These are phyloP conservation scores for Bryopsis sp. DNA, from an alignment of 139 green algal species.

Conservation along the genomic window DNA sequence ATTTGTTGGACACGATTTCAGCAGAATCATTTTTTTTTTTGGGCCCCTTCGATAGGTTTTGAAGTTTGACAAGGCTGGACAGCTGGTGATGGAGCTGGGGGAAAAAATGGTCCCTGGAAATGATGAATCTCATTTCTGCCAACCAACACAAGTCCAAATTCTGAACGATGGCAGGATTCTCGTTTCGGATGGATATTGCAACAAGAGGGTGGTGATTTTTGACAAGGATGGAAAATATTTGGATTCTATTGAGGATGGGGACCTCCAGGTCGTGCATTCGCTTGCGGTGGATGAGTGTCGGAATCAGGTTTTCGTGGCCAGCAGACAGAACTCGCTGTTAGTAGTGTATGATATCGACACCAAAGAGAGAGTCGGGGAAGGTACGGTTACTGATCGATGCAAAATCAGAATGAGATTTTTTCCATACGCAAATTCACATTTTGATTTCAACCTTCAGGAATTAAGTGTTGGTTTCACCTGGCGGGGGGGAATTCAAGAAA, in stretches of 20 bases:
- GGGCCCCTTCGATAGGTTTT: conserved; percentile 36
- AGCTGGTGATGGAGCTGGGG: conserved; percentile 48
- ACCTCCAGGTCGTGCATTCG: conserved; percentile 41
- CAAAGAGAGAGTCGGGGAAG: too few relatives aligned
- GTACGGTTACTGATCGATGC: too few relatives aligned
- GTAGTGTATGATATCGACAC: too few relatives aligned
- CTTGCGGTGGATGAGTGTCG: conserved; percentile 70
- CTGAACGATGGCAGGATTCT: conserved; percentile 56
- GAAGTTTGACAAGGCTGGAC: conserved; percentile 41
- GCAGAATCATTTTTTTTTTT: background rate
- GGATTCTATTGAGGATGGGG: background rate
- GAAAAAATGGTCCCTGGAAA: conserved; percentile 32
- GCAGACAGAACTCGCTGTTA: conserved; percentile 34
- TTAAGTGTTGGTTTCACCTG: too few relatives aligned
- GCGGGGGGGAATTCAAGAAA: too few relatives aligned
- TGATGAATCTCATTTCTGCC: conserved; percentile 51
- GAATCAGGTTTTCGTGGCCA: conserved; percentile 44
- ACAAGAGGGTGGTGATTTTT: conserved; percentile 39
- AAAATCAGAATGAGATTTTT: too few relatives aligned
- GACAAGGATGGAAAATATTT: conserved; percentile 24
- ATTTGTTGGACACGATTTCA: conserved; percentile 5
- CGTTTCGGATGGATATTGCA: conserved; percentile 75
- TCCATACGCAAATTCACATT: too few relatives aligned
- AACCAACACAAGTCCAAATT: conserved; percentile 68
- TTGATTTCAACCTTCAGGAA: too few relatives aligned